A percentile compares a stretch with the other conserved stretches of the same genome.
Conservation (phyloP, 768 basidiomycete species). For the Chalciporus chontae region DNA sequence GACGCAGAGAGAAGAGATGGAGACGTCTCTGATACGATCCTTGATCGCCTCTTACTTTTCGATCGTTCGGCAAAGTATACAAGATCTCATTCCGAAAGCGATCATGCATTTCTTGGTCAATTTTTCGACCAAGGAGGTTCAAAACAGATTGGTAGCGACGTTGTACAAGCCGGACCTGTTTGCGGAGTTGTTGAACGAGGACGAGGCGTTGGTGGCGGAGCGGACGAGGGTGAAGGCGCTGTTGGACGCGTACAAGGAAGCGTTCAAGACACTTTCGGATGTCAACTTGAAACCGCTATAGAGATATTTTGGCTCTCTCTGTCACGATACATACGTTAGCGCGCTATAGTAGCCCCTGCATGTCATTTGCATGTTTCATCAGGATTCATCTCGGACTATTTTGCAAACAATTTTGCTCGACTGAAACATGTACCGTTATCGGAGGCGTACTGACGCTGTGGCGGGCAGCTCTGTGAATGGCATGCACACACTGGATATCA, state of each 20-base stretch:
- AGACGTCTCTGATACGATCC: constrained; percentile 90
- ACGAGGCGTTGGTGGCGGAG: constrained; percentile 93
- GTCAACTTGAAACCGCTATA: constrained; percentile 68
- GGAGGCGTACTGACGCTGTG: too few relatives aligned
- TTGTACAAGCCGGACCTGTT: constrained; percentile 96
- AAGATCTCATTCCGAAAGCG: constrained; percentile 95
- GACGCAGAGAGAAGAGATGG: constrained; percentile 90
- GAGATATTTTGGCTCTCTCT: not conserved
- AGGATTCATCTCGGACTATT: too few relatives aligned
- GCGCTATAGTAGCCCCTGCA: not conserved
- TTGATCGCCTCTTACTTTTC: constrained; percentile 94
- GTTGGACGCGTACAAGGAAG: constrained; percentile 94
- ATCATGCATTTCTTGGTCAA: constrained; percentile 99
- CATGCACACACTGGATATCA: too few relatives aligned
- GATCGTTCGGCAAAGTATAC: constrained; percentile 94
- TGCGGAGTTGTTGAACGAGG: constrained; percentile 87
- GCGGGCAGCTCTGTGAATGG: too few relatives aligned
- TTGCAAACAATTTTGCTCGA: too few relatives aligned
- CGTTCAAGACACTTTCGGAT: constrained; percentile 83
- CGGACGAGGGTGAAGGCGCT: constrained; percentile 89
- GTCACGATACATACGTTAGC: not conserved
- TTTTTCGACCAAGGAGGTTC: constrained; percentile 93
- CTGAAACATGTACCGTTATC: too few relatives aligned
- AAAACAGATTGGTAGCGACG: constrained; percentile 91
- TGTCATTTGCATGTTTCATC: not conserved